These are phyloP conservation scores for Calonectria pauciramosa DNA, from an alignment of 2,329 filamentous ascomycete species.

Conservation along the genomic window DNA sequence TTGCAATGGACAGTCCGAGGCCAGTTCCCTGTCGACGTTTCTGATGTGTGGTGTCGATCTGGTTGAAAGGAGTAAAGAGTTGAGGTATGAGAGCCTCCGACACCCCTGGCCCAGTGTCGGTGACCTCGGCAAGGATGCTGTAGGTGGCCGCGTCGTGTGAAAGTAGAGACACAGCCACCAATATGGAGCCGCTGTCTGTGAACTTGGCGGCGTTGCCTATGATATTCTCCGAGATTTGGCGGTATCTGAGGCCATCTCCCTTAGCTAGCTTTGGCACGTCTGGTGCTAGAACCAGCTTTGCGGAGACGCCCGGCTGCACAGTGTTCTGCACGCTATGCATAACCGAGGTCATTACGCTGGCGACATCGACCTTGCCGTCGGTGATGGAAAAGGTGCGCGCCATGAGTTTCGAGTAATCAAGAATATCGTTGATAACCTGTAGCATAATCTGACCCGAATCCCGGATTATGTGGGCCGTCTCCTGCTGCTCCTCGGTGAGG, in stretches of 20 bases:
- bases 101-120: conserved; percentile 69
- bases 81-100: conserved; percentile 57
- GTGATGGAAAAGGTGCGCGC: conserved; percentile 71
- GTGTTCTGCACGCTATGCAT: conserved; percentile 63
- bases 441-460: conserved; percentile 71
- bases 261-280: conserved; percentile 63
- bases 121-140: conserved; percentile 64
- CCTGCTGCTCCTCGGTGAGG: conserved; percentile 67
- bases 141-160: conserved; percentile 58
- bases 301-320: conserved; percentile 59
- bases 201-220: conserved; percentile 74
- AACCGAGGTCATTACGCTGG: conserved; percentile 61
- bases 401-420: conserved; percentile 76
- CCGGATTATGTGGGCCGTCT: conserved; percentile 69
- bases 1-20: conserved; percentile 69
- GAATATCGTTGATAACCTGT: conserved; percentile 74
- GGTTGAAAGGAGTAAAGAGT: conserved; percentile 69
- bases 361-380: conserved; percentile 64
- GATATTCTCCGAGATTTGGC: conserved; percentile 74
- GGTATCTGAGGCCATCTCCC: conserved; percentile 71
- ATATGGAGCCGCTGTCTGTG: conserved; percentile 68
- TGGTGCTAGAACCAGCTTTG: conserved; percentile 59
- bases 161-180: conserved; percentile 56
- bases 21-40: conserved; percentile 69
- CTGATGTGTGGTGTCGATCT: conserved; percentile 66